Percentiles rank a stretch among this genome's conserved stretches.
These are phyloP conservation scores for Arthrobotrys entomopaga DNA, from an alignment of 2,329 filamentous ascomycete genomes.

Conservation along the genomic window DNA sequence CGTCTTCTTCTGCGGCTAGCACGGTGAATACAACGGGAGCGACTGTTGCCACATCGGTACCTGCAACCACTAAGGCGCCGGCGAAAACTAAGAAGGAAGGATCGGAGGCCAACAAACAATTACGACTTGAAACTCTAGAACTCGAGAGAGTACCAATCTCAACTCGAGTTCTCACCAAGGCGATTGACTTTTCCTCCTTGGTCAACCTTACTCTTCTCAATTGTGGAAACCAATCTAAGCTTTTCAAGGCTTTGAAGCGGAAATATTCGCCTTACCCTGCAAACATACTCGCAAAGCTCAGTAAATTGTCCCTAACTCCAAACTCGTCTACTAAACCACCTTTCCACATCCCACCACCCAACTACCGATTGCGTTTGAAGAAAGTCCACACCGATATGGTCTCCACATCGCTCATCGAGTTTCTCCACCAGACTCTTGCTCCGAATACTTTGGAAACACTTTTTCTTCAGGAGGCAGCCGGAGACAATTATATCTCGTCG, in stretches of 20 bases:
- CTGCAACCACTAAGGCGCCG: constrained; percentile 40
- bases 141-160: constrained; percentile 80
- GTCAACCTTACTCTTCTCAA: constrained; percentile 78
- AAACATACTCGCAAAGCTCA: constrained; percentile 58
- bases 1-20: constrained; percentile 40
- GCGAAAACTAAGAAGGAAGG: constrained; percentile 46
- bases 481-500: constrained; percentile 64
- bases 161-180: constrained; percentile 74
- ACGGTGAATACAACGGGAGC: constrained; percentile 42
- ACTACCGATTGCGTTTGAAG: constrained; percentile 75
- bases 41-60: constrained; percentile 31
- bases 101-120: constrained; percentile 60
- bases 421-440: constrained; percentile 79
- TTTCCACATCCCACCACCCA: constrained; percentile 61
- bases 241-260: constrained; percentile 78
- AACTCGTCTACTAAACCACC: constrained; percentile 59
- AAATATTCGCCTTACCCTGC: constrained; percentile 66
- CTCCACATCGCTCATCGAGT: constrained; percentile 74
- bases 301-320: constrained; percentile 52
- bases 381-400: constrained; percentile 79
- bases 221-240: constrained; percentile 76
- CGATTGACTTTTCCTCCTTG: constrained; percentile 78
- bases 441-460: constrained; percentile 83
- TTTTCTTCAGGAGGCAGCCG: constrained; percentile 75
- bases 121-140: constrained; percentile 77